A percentile compares a stretch with the other conserved stretches of the same genome.
phyloP scores from a whole-genome alignment of 225 moss, liverwort and hornwort species.

The Rhytidiadelphus loreus region DNA sequence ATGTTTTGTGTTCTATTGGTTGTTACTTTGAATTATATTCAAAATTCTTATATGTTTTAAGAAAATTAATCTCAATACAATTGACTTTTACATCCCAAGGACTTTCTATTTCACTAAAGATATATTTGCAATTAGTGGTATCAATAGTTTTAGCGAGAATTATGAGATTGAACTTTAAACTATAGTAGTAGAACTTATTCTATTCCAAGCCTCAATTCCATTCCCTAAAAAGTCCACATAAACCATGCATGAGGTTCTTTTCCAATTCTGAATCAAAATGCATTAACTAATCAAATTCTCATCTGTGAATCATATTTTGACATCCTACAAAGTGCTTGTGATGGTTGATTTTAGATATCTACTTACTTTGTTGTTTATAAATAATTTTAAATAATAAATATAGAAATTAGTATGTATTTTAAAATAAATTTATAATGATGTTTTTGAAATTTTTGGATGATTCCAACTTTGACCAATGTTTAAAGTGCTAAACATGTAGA shows the following conservation, averaged over 20 bases:
- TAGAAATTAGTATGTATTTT: too few species aligned
- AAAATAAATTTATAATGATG: neutral
- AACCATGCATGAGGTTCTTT: neutral
- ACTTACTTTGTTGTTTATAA: neutral
- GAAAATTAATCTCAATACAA: neutral
- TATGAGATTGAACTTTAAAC: neutral
- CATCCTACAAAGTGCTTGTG: too few species aligned
- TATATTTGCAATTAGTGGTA: neutral
- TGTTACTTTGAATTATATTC: neutral
- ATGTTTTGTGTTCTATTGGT: neutral
- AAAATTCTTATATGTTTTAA: neutral
- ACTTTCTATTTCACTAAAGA: neutral
- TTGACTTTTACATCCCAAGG: neutral
- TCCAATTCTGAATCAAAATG: neutral
- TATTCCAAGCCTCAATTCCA: too few species aligned
- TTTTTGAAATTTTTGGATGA: neutral
- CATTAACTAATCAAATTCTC: neutral
- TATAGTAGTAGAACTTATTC: neutral
- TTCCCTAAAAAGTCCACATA: neutral
- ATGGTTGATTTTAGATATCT: neutral
- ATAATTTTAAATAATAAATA: too few species aligned
- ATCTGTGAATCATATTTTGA: rapidly evolving
- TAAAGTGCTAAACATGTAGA: neutral
- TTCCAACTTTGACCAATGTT: too few species aligned
- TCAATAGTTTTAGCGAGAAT: neutral